A percentile compares a stretch with the other conserved stretches of the same genome.
phyloP scores from a whole-genome alignment of 2,329 filamentous ascomycete genomes.

The Hymenoscyphus infarciens region DNA sequence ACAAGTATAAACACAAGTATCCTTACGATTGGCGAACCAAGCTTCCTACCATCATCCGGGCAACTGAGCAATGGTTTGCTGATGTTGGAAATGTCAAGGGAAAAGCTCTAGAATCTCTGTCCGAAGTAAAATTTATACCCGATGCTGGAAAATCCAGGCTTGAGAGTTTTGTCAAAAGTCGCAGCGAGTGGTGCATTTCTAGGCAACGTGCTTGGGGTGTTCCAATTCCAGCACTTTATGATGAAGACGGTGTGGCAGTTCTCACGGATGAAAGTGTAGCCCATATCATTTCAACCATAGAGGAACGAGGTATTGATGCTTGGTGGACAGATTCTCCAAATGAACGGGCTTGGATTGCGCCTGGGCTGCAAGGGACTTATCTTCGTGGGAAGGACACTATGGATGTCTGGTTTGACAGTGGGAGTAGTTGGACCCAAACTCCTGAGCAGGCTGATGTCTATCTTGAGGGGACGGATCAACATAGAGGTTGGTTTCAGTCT shows the following conservation, averaged over 20 bases:
- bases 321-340: conserved; percentile 86
- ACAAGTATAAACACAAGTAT: conserved; percentile 84
- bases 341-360: conserved; percentile 73
- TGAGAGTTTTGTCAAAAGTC: conserved; percentile 78
- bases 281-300: conserved; percentile 78
- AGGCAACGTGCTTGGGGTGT: conserved; percentile 95
- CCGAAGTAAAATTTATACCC: conserved; percentile 74
- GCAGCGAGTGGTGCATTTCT: conserved; percentile 97
- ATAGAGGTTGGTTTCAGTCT: conserved; percentile 98
- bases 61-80: conserved; percentile 97
- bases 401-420: conserved; percentile 99
- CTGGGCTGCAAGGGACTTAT: conserved; percentile 58
- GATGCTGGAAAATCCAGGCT: conserved; percentile 69
- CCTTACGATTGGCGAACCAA: conserved; percentile 98
- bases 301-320: conserved; percentile 76
- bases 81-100: conserved; percentile 82
- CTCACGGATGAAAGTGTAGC: conserved; percentile 75
- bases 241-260: conserved; percentile 68
- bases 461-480: conserved; percentile 91
- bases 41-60: conserved; percentile 81
- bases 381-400: conserved; percentile 87
- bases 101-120: conserved; percentile 65
- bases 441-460: conserved; percentile 72
- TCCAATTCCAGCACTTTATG: conserved; percentile 87
- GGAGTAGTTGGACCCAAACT: conserved; percentile 78